phyloP scores from a whole-genome alignment of 257 asterid genomes.

The Rhazya stricta region DNA sequence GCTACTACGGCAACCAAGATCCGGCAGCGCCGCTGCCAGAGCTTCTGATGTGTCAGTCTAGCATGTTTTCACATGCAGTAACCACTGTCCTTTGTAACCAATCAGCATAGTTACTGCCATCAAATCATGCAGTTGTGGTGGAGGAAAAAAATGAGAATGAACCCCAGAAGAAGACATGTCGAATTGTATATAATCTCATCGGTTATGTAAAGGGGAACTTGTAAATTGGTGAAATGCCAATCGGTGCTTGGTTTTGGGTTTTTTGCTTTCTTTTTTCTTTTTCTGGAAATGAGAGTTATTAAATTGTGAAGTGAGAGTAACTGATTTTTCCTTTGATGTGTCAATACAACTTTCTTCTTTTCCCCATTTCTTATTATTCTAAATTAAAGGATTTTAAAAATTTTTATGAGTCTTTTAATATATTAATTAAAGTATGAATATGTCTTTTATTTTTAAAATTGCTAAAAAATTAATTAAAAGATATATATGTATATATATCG shows the following conservation, averaged over 20 bases:
- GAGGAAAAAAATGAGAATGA: background rate
- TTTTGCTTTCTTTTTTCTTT: background rate
- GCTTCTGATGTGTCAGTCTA: conserved; percentile 43
- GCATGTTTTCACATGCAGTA: conserved; percentile 3
- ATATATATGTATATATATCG: too few species aligned
- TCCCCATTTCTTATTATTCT: background rate
- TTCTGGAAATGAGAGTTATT: conserved; percentile 3
- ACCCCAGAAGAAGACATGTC: background rate
- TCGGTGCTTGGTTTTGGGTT: conserved; percentile 15
- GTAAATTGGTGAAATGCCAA: conserved; percentile 16
- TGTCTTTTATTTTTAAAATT: too few species aligned
- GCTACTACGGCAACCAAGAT: conserved; percentile 86
- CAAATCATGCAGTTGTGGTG: background rate
- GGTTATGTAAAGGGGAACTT: conserved; percentile 9
- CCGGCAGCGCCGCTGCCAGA: conserved; percentile 55
- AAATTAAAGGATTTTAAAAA: too few species aligned
- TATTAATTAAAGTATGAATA: too few species aligned
- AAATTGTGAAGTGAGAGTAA: conserved; percentile 5
- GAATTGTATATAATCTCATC: conserved; percentile 17
- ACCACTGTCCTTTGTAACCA: background rate
- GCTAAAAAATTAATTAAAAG: too few species aligned
- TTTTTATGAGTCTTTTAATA: too few species aligned
- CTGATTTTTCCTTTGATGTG: background rate
- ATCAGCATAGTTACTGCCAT: conserved; percentile 10
- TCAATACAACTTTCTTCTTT: background rate